These are phyloP conservation scores for Fraxinus nigra DNA, from an alignment of 305 asterid species.

Conservation along the genomic window DNA sequence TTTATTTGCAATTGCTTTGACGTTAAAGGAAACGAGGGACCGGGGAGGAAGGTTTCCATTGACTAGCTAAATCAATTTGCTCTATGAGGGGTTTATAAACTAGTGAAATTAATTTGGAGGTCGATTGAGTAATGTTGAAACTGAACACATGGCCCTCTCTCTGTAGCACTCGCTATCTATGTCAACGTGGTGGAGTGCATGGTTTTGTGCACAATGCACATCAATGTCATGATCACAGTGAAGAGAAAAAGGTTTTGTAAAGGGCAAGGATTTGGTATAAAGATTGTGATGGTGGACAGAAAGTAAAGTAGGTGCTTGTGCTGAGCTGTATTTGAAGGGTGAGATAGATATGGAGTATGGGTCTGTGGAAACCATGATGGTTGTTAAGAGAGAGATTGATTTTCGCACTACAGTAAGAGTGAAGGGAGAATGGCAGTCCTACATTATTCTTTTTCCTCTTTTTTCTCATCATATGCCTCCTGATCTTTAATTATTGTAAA, in stretches of 20 bases:
- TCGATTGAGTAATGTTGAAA: neutral
- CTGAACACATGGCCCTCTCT: neutral
- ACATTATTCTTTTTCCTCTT: neutral
- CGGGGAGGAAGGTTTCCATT: neutral
- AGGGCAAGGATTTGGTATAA: neutral
- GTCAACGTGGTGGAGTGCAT: neutral
- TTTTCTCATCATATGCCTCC: neutral
- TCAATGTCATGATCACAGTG: neutral
- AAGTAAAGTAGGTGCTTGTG: neutral
- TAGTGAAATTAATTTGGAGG: neutral
- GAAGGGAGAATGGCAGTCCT: neutral
- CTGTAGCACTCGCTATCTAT: neutral
- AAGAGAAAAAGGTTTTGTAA: neutral
- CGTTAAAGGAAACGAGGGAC: neutral
- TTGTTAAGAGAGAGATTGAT: neutral
- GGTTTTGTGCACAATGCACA: neutral
- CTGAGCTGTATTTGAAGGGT: neutral
- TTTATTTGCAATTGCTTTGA: neutral
- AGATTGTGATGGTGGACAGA: neutral
- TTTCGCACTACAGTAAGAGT: neutral
- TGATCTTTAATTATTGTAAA: neutral
- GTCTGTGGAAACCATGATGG: neutral
- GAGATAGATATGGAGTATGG: neutral
- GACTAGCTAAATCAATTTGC: neutral
- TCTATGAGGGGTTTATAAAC: neutral